phyloP scores from a whole-genome alignment of 345 rosid genomes.

The Citrus australasica region DNA sequence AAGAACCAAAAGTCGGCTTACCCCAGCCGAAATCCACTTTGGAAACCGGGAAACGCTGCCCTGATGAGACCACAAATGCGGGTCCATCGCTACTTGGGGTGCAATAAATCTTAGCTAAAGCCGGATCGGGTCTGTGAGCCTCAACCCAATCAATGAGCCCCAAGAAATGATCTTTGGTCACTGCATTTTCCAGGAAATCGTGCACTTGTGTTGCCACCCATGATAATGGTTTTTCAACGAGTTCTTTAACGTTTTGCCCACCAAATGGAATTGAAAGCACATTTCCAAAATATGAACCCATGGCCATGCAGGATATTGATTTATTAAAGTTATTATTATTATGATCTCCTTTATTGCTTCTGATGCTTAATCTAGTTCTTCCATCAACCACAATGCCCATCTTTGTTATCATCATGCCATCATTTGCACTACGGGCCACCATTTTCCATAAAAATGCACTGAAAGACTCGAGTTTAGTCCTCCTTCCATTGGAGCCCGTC shows the following conservation, averaged over 20 bases:
- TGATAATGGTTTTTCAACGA: conserved; percentile 41
- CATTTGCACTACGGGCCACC: conserved; percentile 36
- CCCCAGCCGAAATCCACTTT: conserved; percentile 66
- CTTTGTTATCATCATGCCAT: conserved; percentile 21
- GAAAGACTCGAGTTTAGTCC: conserved; percentile 63
- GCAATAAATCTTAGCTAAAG: conserved; percentile 49
- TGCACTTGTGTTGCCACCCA: conserved; percentile 60
- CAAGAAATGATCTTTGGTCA: conserved; percentile 61
- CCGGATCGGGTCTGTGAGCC: conserved; percentile 50
- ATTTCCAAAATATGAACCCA: conserved; percentile 56
- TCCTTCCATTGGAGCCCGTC: conserved; percentile 19
- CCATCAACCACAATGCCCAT: conserved; percentile 78
- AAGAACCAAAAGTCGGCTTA: conserved; percentile 46
- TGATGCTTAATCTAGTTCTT: conserved; percentile 35
- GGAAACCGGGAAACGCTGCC: conserved; percentile 49
- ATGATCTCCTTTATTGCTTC: background rate
- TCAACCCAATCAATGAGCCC: conserved; percentile 81
- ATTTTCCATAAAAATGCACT: conserved; percentile 71
- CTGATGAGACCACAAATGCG: conserved; percentile 73
- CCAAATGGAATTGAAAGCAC: conserved; percentile 67
- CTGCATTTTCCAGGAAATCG: conserved; percentile 31
- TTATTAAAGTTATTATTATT: background rate
- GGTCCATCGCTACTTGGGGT: conserved; percentile 42
- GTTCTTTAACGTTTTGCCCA: conserved; percentile 27
- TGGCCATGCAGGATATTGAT: background rate